These are phyloP conservation scores for Rubroboletus pulcherrimus DNA, from an alignment of 768 basidiomycete species.

Conservation along the genomic window DNA sequence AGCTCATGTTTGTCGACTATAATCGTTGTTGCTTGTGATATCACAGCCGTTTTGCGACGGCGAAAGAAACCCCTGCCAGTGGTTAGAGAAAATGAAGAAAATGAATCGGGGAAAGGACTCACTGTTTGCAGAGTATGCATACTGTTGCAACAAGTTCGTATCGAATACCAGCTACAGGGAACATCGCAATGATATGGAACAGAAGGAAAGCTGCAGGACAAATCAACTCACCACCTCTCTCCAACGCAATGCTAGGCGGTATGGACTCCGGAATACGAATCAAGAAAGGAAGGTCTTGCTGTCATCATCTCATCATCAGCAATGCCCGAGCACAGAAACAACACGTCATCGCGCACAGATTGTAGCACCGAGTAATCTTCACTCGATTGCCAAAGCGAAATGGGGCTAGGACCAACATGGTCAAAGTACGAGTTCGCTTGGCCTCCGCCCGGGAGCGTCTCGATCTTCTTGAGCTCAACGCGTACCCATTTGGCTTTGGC, in stretches of 20 bases:
- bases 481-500: slow-evolving; percentile 91
- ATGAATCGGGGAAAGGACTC: slow-evolving; percentile 17
- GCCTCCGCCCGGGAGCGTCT: slow-evolving; percentile 72
- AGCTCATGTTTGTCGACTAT: slow-evolving; percentile 92
- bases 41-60: slow-evolving; percentile 66
- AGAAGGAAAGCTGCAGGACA: background rate
- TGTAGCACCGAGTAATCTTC: slow-evolving; percentile 69
- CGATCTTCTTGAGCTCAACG: slow-evolving; percentile 88
- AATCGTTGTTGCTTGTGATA: slow-evolving; percentile 65
- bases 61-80: slow-evolving; percentile 65
- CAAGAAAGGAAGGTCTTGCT: slow-evolving; percentile 88
- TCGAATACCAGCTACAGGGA: slow-evolving; percentile 65
- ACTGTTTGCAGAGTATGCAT: slow-evolving; percentile 85
- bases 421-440: slow-evolving; percentile 71
- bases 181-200: background rate
- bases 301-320: slow-evolving; percentile 3
- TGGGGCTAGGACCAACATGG: slow-evolving; percentile 75
- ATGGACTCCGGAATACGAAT: slow-evolving; percentile 92
- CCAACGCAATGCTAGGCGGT: slow-evolving; percentile 80
- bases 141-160: slow-evolving; percentile 90
- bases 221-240: slow-evolving; percentile 56
- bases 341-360: slow-evolving; percentile 44
- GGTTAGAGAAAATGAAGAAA: background rate
- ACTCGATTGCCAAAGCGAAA: slow-evolving; percentile 77
- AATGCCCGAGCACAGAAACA: background rate